Evolutionary conservation across 192 early-diverging fungal genomes (phyloP).

Genomic region (Linnemannia elongata): DNA sequence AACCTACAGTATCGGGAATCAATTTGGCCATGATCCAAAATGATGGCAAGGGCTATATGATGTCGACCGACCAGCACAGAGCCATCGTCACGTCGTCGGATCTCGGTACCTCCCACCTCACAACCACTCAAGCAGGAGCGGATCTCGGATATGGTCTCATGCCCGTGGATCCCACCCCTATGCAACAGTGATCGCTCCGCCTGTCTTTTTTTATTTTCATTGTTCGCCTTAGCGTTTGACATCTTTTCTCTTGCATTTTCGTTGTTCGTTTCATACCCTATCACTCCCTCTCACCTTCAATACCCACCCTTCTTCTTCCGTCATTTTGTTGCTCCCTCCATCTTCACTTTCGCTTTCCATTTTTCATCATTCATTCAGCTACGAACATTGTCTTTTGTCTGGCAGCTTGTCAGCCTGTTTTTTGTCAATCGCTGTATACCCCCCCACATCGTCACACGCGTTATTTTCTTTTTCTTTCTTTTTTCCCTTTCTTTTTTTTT

Average conservation of each 20-base stretch:
- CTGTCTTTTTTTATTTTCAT: not conserved
- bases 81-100: conserved; percentile 5
- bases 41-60: not conserved
- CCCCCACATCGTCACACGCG: not conserved
- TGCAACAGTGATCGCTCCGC: not conserved
- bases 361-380: not conserved
- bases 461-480: conserved; percentile 9
- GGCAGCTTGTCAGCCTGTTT: not conserved
- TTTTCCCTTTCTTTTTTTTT: not conserved
- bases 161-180: conserved; percentile 38
- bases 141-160: conserved; percentile 38
- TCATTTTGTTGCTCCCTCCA: not conserved
- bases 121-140: not conserved
- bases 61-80: conserved; percentile 19
- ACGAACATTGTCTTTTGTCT: not conserved
- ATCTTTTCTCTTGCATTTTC: conserved; percentile 7
- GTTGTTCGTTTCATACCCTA: conserved; percentile 3
- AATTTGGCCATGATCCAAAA: conserved; percentile 39
- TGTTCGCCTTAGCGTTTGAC: not conserved
- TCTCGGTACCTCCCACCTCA: not conserved
- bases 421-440: conserved; percentile 17
- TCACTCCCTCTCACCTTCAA: not conserved
- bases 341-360: not conserved
- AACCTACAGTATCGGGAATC: not conserved
- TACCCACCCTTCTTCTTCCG: not conserved